Evolutionary conservation across 345 rosid species (phyloP).

Genomic region (Aquilaria sinensis): DNA sequence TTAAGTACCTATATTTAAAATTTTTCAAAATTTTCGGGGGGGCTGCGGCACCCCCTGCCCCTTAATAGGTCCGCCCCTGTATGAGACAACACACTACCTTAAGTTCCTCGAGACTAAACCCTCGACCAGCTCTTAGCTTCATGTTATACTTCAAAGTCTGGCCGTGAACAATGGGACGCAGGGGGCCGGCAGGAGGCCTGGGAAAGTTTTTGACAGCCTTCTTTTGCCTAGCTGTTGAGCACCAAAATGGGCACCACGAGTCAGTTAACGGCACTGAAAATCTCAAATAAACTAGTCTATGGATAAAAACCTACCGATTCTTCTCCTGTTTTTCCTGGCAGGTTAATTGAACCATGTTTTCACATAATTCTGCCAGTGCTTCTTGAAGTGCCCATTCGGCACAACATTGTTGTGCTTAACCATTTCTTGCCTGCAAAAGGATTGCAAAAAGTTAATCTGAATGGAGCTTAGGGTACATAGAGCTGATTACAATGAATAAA

Average conservation of each 20-base stretch:
- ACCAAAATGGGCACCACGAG: not conserved
- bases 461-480: too few relatives aligned
- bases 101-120: constrained; percentile 87
- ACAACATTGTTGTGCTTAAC: constrained; percentile 82
- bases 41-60: too few relatives aligned
- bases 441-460: too few relatives aligned
- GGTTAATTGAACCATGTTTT: constrained; percentile 93
- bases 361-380: constrained; percentile 84
- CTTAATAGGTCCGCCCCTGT: too few relatives aligned
- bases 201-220: constrained; percentile 91
- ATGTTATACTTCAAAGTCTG: constrained; percentile 88
- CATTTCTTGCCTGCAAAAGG: constrained; percentile 32
- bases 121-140: constrained; percentile 83
- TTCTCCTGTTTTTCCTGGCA: constrained; percentile 67
- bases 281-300: not conserved
- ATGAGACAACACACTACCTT: constrained; percentile 49
- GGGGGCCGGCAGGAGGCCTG: constrained; percentile 77
- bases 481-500: too few relatives aligned
- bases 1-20: too few relatives aligned
- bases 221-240: constrained; percentile 62
- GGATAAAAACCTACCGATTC: constrained; percentile 33
- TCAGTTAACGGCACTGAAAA: not conserved
- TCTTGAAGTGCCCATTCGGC: constrained; percentile 65
- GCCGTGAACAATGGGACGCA: constrained; percentile 77
- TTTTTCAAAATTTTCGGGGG: too few relatives aligned